A percentile compares a stretch with the other conserved stretches of the same genome.
phyloP scores from a whole-genome alignment of 371 early-diverging fungal species.

The Mortierella sp. region DNA sequence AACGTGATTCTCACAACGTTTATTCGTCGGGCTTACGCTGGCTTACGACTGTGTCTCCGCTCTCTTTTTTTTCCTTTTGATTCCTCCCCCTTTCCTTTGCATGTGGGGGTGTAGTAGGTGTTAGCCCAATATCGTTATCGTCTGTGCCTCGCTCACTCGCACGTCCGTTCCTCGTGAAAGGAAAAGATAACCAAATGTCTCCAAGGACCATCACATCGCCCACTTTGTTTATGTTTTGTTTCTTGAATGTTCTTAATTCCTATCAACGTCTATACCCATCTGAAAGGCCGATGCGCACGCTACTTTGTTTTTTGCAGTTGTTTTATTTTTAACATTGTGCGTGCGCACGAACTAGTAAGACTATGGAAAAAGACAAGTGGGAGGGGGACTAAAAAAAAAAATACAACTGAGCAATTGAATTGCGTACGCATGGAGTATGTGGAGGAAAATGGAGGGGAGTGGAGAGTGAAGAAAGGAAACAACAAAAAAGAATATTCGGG shows the following conservation, averaged over 20 bases:
- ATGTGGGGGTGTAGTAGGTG: background rate
- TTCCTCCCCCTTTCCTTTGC: background rate
- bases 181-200: background rate
- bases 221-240: background rate
- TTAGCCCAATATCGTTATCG: background rate
- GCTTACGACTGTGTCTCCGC: background rate
- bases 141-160: constrained; percentile 10
- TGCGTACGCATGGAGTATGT: background rate
- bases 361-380: background rate
- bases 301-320: background rate
- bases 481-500: background rate
- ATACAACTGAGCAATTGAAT: background rate
- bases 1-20: constrained; percentile 7
- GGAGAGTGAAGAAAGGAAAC: background rate
- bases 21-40: background rate
- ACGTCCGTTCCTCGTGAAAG: constrained; percentile 1
- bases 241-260: background rate
- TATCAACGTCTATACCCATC: background rate
- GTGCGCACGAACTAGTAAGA: background rate
- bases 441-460: background rate
- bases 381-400: background rate
- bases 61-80: too few relatives aligned
- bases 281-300: background rate
- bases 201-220: constrained; percentile 6
- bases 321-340: background rate